Conservation (phyloP, 257 asterid species). For the Petunia secreta region DNA sequence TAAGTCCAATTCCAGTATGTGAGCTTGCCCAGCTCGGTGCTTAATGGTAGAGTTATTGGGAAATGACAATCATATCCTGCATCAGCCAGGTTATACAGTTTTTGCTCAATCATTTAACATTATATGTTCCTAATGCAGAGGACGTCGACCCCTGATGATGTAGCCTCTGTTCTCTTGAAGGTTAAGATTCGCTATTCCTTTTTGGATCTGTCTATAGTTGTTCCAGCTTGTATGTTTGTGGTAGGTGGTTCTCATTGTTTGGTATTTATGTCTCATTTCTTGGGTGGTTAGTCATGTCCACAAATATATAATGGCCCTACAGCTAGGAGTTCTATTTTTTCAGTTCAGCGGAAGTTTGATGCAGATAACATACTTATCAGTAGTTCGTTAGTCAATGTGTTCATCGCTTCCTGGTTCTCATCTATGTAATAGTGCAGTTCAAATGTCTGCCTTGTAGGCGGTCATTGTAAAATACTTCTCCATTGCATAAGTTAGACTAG, state of each 20-base stretch:
- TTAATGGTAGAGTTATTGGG: not conserved
- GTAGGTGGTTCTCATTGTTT: too few relatives aligned
- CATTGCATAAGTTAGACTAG: not conserved
- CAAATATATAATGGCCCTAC: not conserved
- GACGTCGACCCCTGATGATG: constrained; percentile 37
- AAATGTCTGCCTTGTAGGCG: too few relatives aligned
- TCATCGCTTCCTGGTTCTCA: too few relatives aligned
- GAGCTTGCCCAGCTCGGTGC: not conserved
- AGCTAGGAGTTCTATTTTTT: not conserved
- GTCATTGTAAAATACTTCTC: not conserved
- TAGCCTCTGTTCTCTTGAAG: constrained; percentile 32
- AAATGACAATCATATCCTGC: not conserved
- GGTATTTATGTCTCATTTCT: too few relatives aligned
- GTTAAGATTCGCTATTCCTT: not conserved
- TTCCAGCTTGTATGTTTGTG: not conserved
- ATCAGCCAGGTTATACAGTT: not conserved
- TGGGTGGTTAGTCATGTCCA: not conserved
- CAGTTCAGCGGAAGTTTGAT: too few relatives aligned
- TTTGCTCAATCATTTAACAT: not conserved
- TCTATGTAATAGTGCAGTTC: too few relatives aligned
- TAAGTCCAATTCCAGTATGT: not conserved
- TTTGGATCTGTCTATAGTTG: not conserved
- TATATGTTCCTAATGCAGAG: constrained; percentile 30
- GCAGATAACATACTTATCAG: too few relatives aligned
- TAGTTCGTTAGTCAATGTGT: too few relatives aligned